Base-by-base conservation (phyloP, 2,329 filamentous ascomycete genomes). In the Xylaria sp. region DNA sequence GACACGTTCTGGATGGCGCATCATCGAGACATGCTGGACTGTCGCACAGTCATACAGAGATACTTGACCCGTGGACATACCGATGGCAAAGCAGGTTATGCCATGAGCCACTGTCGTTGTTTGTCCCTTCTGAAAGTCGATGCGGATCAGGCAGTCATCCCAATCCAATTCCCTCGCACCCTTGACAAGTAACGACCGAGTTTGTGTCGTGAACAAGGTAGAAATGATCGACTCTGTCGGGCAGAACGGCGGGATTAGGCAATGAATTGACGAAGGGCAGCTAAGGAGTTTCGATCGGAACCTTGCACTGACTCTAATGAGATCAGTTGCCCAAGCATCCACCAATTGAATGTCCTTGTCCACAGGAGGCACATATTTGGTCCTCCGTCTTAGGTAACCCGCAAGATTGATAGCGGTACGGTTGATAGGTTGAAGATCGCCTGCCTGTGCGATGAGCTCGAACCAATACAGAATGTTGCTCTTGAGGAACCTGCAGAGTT, bases 401-500 rank as follows among this genome's bases (percentile, higher is more conserved):
- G 74, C 72, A n/a, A 81, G 41, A 52, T 78, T 77, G 34, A 72
- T 75, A 18, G 78, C 76, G 3, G 78, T 74, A 34, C 68, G 72
- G 7, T 65, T 72, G 10, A 81, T 67, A 20, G 60, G 41, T 32
- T 67, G 60, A 12, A 80, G 59, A 20, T 74, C 64, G 9, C 72
- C 67, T 10, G 50, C 62, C n/a, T 60, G 67, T 3, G 77, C 76
- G 23, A 77, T 65, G 30, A 75, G 48, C 57, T 80, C 78, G 13
- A 80, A 73, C 79, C 78, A 80, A 4, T 69, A 69, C 15, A 80
- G 71, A 9, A 79, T 70, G 41, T 71, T 76, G 25, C 67, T 56
- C 79, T 90, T 23, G 83, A 91, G 73, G 86, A 93, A 79, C 85
- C 87, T 9, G 80, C 90, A 18, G 83, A 90, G 68, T 78, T 91